Evolutionary conservation across 257 asterid species (phyloP).

Genomic region (Solanum chilense): DNA sequence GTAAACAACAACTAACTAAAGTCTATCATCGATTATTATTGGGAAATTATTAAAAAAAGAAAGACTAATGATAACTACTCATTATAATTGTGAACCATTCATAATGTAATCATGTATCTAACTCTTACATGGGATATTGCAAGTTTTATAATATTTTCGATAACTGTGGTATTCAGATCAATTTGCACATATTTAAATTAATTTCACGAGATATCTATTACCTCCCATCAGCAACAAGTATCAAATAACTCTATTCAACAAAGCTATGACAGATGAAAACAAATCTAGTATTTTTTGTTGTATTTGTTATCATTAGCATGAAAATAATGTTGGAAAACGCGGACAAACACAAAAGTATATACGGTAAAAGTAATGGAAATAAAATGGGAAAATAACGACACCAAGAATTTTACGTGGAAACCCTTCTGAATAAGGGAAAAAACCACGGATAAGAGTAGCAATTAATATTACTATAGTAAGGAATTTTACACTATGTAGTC

Average conservation of each 20-base stretch:
- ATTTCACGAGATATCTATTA: too few species aligned
- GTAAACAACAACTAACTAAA: neutral
- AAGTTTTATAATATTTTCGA: too few species aligned
- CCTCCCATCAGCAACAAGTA: neutral
- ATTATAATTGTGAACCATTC: neutral
- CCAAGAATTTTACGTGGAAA: too few species aligned
- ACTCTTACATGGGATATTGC: neutral
- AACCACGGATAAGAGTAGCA: too few species aligned
- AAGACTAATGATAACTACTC: neutral
- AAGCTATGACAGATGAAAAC: neutral
- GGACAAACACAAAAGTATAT: too few species aligned
- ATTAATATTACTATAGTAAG: too few species aligned
- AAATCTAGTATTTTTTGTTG: neutral
- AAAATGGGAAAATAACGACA: too few species aligned
- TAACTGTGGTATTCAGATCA: neutral
- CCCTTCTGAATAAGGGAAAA: too few species aligned
- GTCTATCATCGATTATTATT: neutral
- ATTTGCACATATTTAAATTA: rapidly evolving
- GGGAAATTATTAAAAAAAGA: neutral
- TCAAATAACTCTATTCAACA: neutral
- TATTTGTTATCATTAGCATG: neutral
- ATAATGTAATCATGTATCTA: too few species aligned
- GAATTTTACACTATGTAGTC: too few species aligned
- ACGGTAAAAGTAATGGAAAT: too few species aligned
- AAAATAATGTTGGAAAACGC: too few species aligned